phyloP scores from a whole-genome alignment of 2,329 filamentous ascomycete species.

The Penicillium sp. region DNA sequence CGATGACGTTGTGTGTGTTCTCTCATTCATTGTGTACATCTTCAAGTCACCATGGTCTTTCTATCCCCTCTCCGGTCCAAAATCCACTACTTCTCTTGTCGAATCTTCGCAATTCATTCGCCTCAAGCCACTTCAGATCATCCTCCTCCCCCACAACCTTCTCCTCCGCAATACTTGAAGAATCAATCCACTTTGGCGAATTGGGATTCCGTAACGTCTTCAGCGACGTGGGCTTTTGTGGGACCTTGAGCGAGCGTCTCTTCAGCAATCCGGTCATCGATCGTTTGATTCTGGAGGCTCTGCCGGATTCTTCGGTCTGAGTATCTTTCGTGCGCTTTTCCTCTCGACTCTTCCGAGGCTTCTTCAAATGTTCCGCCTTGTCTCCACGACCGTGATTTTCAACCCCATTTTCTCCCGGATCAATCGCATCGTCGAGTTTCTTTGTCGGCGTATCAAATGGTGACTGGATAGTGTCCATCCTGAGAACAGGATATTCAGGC shows the following conservation, averaged over 20 bases:
- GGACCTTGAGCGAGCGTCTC: constrained; percentile 18
- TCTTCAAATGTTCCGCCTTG: background rate
- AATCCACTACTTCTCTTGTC: constrained; percentile 11
- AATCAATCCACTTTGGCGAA: constrained; percentile 21
- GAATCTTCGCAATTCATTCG: constrained; percentile 10
- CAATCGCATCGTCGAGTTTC: constrained; percentile 19
- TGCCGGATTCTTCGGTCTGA: background rate
- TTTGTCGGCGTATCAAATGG: constrained; percentile 16
- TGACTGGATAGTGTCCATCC: constrained; percentile 23
- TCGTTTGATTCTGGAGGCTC: constrained; percentile 14
- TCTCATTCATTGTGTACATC: background rate
- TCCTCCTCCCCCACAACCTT: constrained; percentile 18
- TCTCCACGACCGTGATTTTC: background rate
- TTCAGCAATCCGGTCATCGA: constrained; percentile 23
- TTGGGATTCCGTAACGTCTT: constrained; percentile 7
- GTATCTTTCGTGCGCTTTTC: background rate
- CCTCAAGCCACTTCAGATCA: constrained; percentile 24
- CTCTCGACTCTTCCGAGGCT: background rate
- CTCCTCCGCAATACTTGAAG: constrained; percentile 16
- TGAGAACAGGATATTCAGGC: constrained; percentile 26
- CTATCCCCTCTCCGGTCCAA: constrained; percentile 15
- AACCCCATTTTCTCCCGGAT: constrained; percentile 5
- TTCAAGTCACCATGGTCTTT: background rate
- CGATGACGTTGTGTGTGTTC: background rate
- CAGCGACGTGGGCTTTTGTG: constrained; percentile 20